phyloP scores from a whole-genome alignment of 495 filamentous ascomycete species.

The Penicillium daleae region DNA sequence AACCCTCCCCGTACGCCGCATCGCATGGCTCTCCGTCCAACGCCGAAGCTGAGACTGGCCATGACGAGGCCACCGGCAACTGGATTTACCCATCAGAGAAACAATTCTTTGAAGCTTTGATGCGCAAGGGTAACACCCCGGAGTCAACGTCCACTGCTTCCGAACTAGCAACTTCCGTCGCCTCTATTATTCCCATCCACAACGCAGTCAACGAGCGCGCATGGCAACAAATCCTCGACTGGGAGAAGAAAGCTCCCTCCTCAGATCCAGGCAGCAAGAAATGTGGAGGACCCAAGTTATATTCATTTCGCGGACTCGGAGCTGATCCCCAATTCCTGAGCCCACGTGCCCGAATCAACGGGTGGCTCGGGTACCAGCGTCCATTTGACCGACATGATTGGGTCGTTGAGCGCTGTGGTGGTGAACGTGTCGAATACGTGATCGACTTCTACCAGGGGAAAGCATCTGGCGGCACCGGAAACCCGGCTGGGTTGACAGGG shows the following conservation, averaged over 20 bases:
- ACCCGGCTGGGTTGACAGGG: constrained; percentile 37
- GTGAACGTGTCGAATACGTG: constrained; percentile 87
- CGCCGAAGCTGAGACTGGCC: constrained; percentile 71
- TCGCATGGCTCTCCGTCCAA: constrained; percentile 63
- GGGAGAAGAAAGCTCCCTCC: constrained; percentile 69
- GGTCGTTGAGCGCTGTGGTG: constrained; percentile 87
- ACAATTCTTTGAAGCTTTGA: constrained; percentile 95
- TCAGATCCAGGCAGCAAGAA: constrained; percentile 56
- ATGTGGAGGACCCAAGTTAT: constrained; percentile 81
- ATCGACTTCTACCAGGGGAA: constrained; percentile 97
- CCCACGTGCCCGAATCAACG: constrained; percentile 80
- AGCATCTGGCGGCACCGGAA: constrained; percentile 28
- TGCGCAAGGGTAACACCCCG: constrained; percentile 69
- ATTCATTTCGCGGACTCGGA: constrained; percentile 75
- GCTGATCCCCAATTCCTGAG: constrained; percentile 69
- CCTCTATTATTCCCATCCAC: constrained; percentile 92
- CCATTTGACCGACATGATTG: constrained; percentile 98
- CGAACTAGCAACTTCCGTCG: constrained; percentile 70
- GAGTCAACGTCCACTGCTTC: constrained; percentile 42
- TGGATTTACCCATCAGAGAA: constrained; percentile 97
- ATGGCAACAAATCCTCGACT: constrained; percentile 80
- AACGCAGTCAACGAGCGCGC: constrained; percentile 95
- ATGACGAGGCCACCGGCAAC: constrained; percentile 68
- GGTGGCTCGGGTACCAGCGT: constrained; percentile 78
- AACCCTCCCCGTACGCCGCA: constrained; percentile 33